These are phyloP conservation scores for Forsythia suspensa DNA, from an alignment of 257 asterid species.

Conservation along the genomic window DNA sequence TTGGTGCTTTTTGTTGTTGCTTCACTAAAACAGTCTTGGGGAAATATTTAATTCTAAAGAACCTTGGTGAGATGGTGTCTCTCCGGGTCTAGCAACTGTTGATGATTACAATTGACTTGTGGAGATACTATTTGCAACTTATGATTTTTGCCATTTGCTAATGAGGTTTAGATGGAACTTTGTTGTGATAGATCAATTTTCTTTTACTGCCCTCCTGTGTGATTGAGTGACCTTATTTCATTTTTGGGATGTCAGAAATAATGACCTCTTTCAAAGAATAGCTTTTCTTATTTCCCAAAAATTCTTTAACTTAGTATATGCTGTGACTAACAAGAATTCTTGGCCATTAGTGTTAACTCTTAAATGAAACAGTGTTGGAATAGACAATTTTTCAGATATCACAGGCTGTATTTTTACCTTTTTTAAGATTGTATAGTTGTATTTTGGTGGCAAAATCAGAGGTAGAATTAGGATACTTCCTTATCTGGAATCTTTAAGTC, in stretches of 20 bases:
- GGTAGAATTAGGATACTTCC: background rate
- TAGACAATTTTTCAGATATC: background rate
- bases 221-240: background rate
- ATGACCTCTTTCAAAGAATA: background rate
- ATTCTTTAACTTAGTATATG: background rate
- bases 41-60: background rate
- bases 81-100: background rate
- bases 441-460: background rate
- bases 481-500: background rate
- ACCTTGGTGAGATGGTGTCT: background rate
- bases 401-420: background rate
- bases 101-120: background rate
- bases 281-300: background rate
- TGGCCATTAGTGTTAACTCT: background rate
- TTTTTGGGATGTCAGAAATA: background rate
- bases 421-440: no score
- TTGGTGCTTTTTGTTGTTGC: background rate
- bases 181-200: background rate
- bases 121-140: background rate
- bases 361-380: background rate
- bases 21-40: background rate
- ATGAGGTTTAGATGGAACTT: background rate
- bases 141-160: background rate
- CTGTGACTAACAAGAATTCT: background rate
- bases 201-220: background rate